Evolutionary conservation across 1,139 yeast genomes (phyloP).

Genomic region (Debaryomyces singareniensis): DNA sequence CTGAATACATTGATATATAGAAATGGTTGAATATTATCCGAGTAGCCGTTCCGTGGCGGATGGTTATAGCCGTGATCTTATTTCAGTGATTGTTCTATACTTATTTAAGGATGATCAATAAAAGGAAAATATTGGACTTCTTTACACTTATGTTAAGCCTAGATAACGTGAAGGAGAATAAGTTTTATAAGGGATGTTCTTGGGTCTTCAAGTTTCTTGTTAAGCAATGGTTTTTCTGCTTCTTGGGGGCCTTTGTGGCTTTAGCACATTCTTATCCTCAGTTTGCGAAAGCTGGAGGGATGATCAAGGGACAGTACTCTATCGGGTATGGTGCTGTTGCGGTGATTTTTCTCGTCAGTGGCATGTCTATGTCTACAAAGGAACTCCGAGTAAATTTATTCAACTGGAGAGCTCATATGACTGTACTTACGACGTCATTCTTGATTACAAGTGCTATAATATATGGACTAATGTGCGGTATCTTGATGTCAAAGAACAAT

Average conservation of each 20-base stretch:
- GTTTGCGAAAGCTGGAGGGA: conserved; percentile 79
- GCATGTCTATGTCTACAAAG: conserved; percentile 65
- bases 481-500: conserved; percentile 50
- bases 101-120: too few species aligned
- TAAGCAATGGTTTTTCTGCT: conserved; percentile 68
- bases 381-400: conserved; percentile 53
- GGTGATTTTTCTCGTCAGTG: conserved; percentile 72
- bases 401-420: conserved; percentile 78
- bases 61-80: too few species aligned
- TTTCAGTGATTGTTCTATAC: too few species aligned
- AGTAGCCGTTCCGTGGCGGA: too few species aligned
- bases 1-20: too few species aligned
- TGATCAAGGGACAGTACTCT: conserved; percentile 65
- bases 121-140: too few species aligned
- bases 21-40: too few species aligned
- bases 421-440: conserved; percentile 64
- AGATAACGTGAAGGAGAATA: conserved; percentile 1
- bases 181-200: conserved; percentile 9
- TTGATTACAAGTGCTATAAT: conserved; percentile 69
- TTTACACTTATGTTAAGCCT: too few species aligned
- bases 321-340: conserved; percentile 88
- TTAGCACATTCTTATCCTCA: conserved; percentile 74
- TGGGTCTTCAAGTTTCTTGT: conserved; percentile 21
- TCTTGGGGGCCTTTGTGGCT: conserved; percentile 65
- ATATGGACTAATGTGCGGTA: conserved; percentile 68